Evolutionary conservation across 2,329 filamentous ascomycete genomes (phyloP).

Genomic region (Diaporthe sp.): DNA sequence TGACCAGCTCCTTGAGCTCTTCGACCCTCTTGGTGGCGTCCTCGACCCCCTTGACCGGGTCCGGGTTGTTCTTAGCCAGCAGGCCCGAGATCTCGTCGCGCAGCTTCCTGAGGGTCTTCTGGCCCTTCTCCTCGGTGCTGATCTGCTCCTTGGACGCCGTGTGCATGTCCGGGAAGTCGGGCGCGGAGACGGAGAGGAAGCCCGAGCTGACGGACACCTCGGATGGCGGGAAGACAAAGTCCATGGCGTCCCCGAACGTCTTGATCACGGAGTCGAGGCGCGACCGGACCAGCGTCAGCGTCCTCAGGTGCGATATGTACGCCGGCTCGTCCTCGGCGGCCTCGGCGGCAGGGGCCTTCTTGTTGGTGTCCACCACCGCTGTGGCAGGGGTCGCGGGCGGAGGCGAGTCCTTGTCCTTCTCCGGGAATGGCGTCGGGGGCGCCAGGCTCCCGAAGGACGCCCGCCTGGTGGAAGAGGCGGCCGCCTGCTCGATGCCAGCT

Average conservation of each 20-base stretch:
- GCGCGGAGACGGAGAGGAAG: constrained; percentile 91
- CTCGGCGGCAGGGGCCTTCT: constrained; percentile 5
- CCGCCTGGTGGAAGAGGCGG: constrained; percentile 44
- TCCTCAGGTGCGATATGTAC: constrained; percentile 85
- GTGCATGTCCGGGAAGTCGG: constrained; percentile 62
- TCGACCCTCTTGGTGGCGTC: constrained; percentile 82
- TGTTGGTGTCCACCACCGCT: neutral
- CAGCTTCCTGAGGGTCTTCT: constrained; percentile 80
- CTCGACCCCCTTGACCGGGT: constrained; percentile 76
- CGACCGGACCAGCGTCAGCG: constrained; percentile 83
- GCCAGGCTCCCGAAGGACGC: constrained; percentile 39
- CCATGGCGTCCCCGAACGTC: constrained; percentile 94
- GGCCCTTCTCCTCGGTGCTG: constrained; percentile 87
- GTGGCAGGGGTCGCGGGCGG: constrained; percentile 41
- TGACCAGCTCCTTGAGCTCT: constrained; percentile 80
- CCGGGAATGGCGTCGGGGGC: constrained; percentile 45
- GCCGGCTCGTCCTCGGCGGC: constrained; percentile 64
- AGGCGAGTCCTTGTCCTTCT: constrained; percentile 37
- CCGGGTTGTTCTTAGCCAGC: constrained; percentile 61
- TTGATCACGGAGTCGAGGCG: constrained; percentile 92
- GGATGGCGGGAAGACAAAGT: constrained; percentile 91
- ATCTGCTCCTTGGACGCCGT: constrained; percentile 66
- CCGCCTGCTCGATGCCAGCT: constrained; percentile 56
- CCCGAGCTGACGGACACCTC: constrained; percentile 87
- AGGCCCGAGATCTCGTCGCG: constrained; percentile 80